Percentiles rank a stretch among this genome's conserved stretches.
Conservation (phyloP, 495 filamentous ascomycete species). For the Penicillium cataractarum region DNA sequence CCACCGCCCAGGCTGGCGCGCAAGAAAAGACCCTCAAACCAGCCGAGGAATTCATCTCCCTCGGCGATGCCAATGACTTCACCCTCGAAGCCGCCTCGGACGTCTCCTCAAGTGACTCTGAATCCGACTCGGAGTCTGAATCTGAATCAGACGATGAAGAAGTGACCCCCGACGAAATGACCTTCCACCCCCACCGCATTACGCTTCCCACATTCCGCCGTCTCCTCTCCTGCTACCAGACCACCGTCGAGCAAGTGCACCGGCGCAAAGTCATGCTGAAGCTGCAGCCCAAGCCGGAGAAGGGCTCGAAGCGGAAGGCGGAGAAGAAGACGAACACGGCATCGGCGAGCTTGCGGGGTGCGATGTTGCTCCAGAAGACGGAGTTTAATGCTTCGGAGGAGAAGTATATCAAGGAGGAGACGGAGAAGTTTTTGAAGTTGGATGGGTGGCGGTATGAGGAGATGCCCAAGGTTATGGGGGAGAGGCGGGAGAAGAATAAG, state of each 20-base stretch:
- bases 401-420: slow-evolving; percentile 23
- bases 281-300: slow-evolving; percentile 26
- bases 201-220: slow-evolving; percentile 34
- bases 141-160: background rate
- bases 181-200: slow-evolving; percentile 36
- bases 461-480: slow-evolving; percentile 25
- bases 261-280: slow-evolving; percentile 29
- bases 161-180: background rate
- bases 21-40: background rate
- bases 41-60: slow-evolving; percentile 15
- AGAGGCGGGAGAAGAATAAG: slow-evolving; percentile 13
- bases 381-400: slow-evolving; percentile 17
- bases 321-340: slow-evolving; percentile 8
- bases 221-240: slow-evolving; percentile 37
- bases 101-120: background rate
- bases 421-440: slow-evolving; percentile 28
- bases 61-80: slow-evolving; percentile 2
- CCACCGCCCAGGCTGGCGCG: background rate
- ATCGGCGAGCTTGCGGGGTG: background rate
- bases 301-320: slow-evolving; percentile 16
- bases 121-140: background rate
- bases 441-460: slow-evolving; percentile 43
- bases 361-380: slow-evolving; percentile 11
- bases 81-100: background rate
- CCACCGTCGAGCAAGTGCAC: slow-evolving; percentile 33